These are phyloP conservation scores for Penicillium atrosanguineum DNA, from an alignment of 495 filamentous ascomycete species.

Conservation along the genomic window DNA sequence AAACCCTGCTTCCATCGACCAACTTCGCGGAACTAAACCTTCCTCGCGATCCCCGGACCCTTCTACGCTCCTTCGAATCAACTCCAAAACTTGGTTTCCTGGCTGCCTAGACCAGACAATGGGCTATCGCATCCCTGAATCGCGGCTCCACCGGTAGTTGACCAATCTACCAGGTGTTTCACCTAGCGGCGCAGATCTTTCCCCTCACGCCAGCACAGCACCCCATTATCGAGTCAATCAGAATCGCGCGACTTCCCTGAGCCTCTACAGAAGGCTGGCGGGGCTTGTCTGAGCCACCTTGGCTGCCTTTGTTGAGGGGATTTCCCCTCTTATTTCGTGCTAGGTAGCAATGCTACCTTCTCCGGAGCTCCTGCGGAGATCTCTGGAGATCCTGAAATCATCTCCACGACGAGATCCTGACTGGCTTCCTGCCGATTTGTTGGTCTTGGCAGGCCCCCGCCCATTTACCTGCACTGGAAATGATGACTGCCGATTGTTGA, in stretches of 20 bases:
- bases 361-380: slow-evolving; percentile 29
- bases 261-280: slow-evolving; percentile 1
- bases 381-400: neutral
- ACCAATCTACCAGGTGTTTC: neutral
- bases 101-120: neutral
- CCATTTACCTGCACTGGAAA: slow-evolving; percentile 3
- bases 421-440: slow-evolving; percentile 1
- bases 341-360: slow-evolving; percentile 14
- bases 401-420: slow-evolving; percentile 10
- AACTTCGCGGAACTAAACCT: neutral
- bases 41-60: neutral
- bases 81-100: neutral
- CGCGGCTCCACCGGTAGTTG: neutral
- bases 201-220: slow-evolving; percentile 10
- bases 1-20: neutral
- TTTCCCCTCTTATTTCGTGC: slow-evolving; percentile 6
- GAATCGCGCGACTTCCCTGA: slow-evolving; percentile 1
- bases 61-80: neutral
- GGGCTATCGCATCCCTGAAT: neutral
- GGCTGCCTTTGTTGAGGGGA: slow-evolving; percentile 1
- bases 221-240: slow-evolving; percentile 1
- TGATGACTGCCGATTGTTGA: slow-evolving; percentile 3
- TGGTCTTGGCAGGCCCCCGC: slow-evolving; percentile 5
- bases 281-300: slow-evolving; percentile 6
- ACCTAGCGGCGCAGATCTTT: slow-evolving; percentile 12